These are phyloP conservation scores for Geotrichum phurueaensis DNA, from an alignment of 1,139 yeast genomes.

Conservation along the genomic window DNA sequence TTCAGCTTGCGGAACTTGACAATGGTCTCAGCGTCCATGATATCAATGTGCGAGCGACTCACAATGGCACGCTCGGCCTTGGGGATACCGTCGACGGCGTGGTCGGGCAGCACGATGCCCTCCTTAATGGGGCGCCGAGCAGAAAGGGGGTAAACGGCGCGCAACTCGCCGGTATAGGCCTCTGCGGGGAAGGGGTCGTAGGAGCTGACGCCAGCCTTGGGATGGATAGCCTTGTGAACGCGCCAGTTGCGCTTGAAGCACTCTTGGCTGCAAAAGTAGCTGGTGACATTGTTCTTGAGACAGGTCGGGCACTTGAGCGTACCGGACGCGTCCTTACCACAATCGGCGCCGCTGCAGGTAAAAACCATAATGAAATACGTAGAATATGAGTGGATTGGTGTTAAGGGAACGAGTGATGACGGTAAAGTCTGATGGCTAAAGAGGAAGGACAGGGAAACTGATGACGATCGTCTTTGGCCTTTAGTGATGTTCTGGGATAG, in stretches of 20 bases:
- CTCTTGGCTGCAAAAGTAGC: conserved; percentile 72
- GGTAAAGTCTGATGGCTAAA: neutral
- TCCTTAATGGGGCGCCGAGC: conserved; percentile 68
- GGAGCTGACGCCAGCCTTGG: conserved; percentile 40
- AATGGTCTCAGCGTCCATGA: conserved; percentile 59
- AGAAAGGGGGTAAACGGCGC: conserved; percentile 77
- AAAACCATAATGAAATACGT: conserved; percentile 5
- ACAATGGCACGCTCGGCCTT: conserved; percentile 68
- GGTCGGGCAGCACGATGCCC: conserved; percentile 72
- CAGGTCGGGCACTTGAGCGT: conserved; percentile 88
- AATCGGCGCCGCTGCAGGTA: conserved; percentile 64
- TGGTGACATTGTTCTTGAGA: conserved; percentile 58
- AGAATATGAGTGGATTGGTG: neutral
- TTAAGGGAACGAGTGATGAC: neutral
- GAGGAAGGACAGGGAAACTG: neutral
- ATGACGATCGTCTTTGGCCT: neutral
- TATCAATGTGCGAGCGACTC: conserved; percentile 59
- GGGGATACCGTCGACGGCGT: conserved; percentile 78
- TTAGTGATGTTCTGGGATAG: neutral
- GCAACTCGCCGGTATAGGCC: conserved; percentile 63
- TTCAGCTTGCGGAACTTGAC: conserved; percentile 70
- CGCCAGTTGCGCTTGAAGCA: conserved; percentile 80
- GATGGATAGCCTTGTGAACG: conserved; percentile 48
- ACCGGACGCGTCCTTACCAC: conserved; percentile 76
- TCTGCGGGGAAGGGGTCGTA: conserved; percentile 85